Evolutionary conservation across 805 yeast species (phyloP).

Genomic region (Candida boidinii): DNA sequence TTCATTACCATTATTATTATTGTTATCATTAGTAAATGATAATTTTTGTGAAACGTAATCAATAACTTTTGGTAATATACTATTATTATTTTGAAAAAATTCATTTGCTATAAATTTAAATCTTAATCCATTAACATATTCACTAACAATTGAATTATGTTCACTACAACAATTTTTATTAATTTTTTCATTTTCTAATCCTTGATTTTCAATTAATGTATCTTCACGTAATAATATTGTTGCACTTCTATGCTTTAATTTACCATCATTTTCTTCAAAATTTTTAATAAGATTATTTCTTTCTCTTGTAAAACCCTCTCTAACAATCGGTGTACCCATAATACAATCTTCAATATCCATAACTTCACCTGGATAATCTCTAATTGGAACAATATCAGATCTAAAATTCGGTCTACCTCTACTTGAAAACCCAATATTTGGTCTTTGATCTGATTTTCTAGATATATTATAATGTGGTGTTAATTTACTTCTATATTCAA

Average conservation of each 20-base stretch:
- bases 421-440: slow-evolving; percentile 83
- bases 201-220: slow-evolving; percentile 38
- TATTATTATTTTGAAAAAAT: slow-evolving; percentile 92
- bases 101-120: slow-evolving; percentile 93
- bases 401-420: slow-evolving; percentile 77
- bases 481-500: slow-evolving; percentile 79
- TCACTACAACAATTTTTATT: slow-evolving; percentile 71
- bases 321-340: slow-evolving; percentile 77
- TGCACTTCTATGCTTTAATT: slow-evolving; percentile 51
- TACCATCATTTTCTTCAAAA: slow-evolving; percentile 23
- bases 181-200: slow-evolving; percentile 24
- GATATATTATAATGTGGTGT: slow-evolving; percentile 94
- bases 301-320: slow-evolving; percentile 66
- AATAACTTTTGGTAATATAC: slow-evolving; percentile 79
- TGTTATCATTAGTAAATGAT: slow-evolving; percentile 30
- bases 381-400: slow-evolving; percentile 22
- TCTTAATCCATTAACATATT: slow-evolving; percentile 47
- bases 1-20: slow-evolving; percentile 25
- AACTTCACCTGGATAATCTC: slow-evolving; percentile 49
- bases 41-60: slow-evolving; percentile 71
- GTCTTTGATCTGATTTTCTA: slow-evolving; percentile 32
- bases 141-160: slow-evolving; percentile 71
- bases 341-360: slow-evolving; percentile 92
- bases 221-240: slow-evolving; percentile 81
- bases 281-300: slow-evolving; percentile 43